These are phyloP conservation scores for Podaxis sp. DNA, from an alignment of 768 basidiomycete species.

Conservation along the genomic window DNA sequence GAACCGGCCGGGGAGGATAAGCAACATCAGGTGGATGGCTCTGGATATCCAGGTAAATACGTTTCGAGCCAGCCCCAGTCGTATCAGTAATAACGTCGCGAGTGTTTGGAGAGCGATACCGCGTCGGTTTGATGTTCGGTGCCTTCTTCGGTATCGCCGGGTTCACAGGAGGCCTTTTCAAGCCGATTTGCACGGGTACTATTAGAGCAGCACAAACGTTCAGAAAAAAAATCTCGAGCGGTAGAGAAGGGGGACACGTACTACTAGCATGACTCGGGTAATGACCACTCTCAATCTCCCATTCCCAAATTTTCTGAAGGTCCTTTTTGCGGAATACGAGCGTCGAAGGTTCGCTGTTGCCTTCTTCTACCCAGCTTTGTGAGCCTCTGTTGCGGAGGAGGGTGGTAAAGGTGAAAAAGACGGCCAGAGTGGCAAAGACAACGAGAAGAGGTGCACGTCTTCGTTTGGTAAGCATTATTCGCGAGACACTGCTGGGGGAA, in stretches of 20 bases:
- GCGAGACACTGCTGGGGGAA: constrained; percentile 20
- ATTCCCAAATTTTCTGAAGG: constrained; percentile 85
- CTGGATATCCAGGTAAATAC: constrained; percentile 71
- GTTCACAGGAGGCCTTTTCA: constrained; percentile 55
- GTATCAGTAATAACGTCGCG: constrained; percentile 46
- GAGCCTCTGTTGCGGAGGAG: constrained; percentile 8
- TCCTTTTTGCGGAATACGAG: constrained; percentile 70
- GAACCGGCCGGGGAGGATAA: constrained; percentile 81
- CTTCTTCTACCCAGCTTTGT: constrained; percentile 30
- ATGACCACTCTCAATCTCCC: constrained; percentile 91
- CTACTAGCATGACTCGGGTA: constrained; percentile 73
- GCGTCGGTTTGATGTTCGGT: constrained; percentile 43
- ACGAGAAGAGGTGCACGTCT: constrained; percentile 56
- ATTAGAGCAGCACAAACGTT: not conserved
- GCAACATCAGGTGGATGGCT: constrained; percentile 58
- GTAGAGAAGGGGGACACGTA: constrained; percentile 33
- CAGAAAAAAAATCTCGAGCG: not conserved
- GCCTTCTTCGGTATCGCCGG: constrained; percentile 61
- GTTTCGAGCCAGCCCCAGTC: constrained; percentile 68
- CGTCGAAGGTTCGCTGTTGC: constrained; percentile 52
- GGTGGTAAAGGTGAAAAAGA: constrained; percentile 44
- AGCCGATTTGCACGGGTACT: constrained; percentile 67
- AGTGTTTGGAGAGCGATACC: constrained; percentile 45
- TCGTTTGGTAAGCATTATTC: constrained; percentile 38
- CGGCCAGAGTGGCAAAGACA: constrained; percentile 46